Conservation (phyloP, 1,284 basidiomycete genomes). For the Gymnopus androsaceus region DNA sequence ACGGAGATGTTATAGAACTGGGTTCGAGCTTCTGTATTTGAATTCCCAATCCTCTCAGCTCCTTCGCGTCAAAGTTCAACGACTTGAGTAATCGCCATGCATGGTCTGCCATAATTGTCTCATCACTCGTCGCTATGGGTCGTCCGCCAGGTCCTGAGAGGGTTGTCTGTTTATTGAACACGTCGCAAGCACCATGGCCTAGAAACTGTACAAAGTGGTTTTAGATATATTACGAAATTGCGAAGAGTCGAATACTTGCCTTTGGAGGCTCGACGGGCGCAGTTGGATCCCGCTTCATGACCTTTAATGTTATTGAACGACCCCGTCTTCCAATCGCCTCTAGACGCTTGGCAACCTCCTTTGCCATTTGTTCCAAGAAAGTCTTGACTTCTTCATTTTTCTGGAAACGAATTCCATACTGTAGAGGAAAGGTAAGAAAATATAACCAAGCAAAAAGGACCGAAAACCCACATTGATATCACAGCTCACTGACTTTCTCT, state of each 20-base stretch:
- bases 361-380: constrained; percentile 76
- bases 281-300: constrained; percentile 85
- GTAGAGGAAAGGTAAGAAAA: background rate
- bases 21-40: constrained; percentile 89
- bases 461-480: constrained; percentile 80
- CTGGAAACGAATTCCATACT: constrained; percentile 96
- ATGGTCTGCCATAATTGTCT: constrained; percentile 71
- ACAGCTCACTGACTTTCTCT: constrained; percentile 84
- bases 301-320: constrained; percentile 77
- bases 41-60: constrained; percentile 92
- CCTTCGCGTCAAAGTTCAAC: constrained; percentile 79
- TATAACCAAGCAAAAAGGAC: constrained; percentile 16
- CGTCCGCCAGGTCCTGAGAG: constrained; percentile 60
- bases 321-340: constrained; percentile 70
- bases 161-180: constrained; percentile 74
- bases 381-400: constrained; percentile 77
- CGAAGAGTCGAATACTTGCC: constrained; percentile 40
- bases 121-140: constrained; percentile 68
- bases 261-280: constrained; percentile 94
- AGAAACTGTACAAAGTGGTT: constrained; percentile 63
- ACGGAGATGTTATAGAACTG: constrained; percentile 20
- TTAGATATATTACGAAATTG: background rate
- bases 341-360: constrained; percentile 75
- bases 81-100: constrained; percentile 77
- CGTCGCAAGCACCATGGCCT: constrained; percentile 88